Conservation (phyloP, 202 grass and related monocot species). For the Cymbopogon flexuosus region DNA sequence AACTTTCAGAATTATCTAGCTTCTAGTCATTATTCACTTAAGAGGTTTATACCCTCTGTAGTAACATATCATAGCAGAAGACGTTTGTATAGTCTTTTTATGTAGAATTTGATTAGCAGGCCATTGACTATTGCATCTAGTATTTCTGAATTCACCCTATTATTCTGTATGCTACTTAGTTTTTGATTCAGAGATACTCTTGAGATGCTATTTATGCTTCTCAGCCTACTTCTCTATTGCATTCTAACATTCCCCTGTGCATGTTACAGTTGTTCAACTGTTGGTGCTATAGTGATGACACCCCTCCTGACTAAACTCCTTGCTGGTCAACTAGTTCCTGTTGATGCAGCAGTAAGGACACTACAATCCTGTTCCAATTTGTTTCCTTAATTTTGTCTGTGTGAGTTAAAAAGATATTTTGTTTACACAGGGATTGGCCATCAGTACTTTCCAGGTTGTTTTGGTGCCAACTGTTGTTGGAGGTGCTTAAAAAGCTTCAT, state of each 20-base stretch:
- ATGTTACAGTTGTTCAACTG: conserved; percentile 76
- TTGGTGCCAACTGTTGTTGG: conserved; percentile 82
- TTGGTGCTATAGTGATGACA: conserved; percentile 98
- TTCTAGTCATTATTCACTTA: conserved; percentile 14
- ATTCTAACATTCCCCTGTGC: conserved; percentile 24
- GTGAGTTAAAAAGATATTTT: conserved; percentile 10
- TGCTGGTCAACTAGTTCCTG: conserved; percentile 90
- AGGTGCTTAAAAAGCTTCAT: conserved; percentile 45
- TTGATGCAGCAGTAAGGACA: conserved; percentile 84
- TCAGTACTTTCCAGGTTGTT: conserved; percentile 99
- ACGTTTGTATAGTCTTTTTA: not conserved
- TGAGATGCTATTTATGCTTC: not conserved
- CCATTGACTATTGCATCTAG: not conserved
- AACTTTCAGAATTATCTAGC: not conserved
- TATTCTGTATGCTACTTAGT: not conserved
- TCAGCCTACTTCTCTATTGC: conserved; percentile 20
- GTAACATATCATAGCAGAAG: conserved; percentile 5
- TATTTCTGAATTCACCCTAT: conserved; percentile 16
- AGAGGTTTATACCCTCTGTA: conserved; percentile 2
- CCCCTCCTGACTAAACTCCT: conserved; percentile 89
- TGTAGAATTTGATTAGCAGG: not conserved
- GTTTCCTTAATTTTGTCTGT: conserved; percentile 5
- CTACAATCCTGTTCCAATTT: not conserved
- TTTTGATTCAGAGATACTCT: conserved; percentile 1
- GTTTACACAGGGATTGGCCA: conserved; percentile 69